phyloP scores from a whole-genome alignment of 2,329 filamentous ascomycete species.

The Penicillium sp. region DNA sequence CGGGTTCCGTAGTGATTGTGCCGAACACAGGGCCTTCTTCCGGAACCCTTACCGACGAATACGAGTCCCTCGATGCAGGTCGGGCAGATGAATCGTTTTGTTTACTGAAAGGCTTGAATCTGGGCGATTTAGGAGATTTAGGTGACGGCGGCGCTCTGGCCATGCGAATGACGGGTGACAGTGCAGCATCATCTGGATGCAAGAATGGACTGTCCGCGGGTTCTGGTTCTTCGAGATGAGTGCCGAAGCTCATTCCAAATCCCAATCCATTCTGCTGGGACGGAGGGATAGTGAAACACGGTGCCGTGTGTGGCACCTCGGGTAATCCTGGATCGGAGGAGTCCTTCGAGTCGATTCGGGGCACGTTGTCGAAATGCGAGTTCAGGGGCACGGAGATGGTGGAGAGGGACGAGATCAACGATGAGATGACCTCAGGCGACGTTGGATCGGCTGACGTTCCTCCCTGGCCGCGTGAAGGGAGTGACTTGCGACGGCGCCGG shows the following conservation, averaged over 20 bases:
- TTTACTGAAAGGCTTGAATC: conserved; percentile 49
- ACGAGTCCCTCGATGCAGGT: conserved; percentile 40
- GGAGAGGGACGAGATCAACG: conserved; percentile 63
- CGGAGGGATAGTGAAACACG: conserved; percentile 25
- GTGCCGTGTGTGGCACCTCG: conserved; percentile 28
- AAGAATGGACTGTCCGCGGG: conserved; percentile 51
- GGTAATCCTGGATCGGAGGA: conserved; percentile 24
- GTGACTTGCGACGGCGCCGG: conserved; percentile 49
- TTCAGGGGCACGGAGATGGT: conserved; percentile 64
- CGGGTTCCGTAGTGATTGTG: conserved; percentile 43
- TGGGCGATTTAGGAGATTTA: conserved; percentile 65
- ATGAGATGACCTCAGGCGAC: conserved; percentile 56
- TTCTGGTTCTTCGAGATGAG: conserved; percentile 58
- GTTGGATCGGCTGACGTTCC: conserved; percentile 40
- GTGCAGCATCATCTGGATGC: conserved; percentile 58
- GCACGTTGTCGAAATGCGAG: conserved; percentile 66
- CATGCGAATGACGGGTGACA: conserved; percentile 75
- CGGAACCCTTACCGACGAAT: conserved; percentile 34
- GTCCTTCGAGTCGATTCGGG: conserved; percentile 43
- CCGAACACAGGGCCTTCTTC: conserved; percentile 39
- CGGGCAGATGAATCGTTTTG: conserved; percentile 40
- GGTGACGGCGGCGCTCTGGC: conserved; percentile 77
- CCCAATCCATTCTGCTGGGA: conserved; percentile 57
- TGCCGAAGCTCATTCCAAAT: conserved; percentile 74
- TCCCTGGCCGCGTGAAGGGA: conserved; percentile 34